These are phyloP conservation scores for Ophiostoma australiae DNA, from an alignment of 2,329 filamentous ascomycete species.

Conservation along the genomic window DNA sequence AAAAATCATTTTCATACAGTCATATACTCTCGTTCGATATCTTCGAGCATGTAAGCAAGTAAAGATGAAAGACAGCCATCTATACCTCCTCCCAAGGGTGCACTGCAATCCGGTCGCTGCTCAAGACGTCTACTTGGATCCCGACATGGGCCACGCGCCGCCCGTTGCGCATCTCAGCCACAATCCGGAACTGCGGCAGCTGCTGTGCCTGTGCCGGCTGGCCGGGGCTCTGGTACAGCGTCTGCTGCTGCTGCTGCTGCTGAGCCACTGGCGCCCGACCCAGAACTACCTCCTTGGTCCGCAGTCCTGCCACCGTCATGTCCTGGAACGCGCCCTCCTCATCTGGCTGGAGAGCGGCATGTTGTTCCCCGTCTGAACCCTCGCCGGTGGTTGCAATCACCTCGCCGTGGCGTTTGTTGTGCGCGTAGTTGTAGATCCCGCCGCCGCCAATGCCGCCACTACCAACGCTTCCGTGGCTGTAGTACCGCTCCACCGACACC, in stretches of 20 bases:
- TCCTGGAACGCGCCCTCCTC: slow-evolving; percentile 69
- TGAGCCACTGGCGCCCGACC: slow-evolving; percentile 16
- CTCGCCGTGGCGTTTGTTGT: slow-evolving; percentile 34
- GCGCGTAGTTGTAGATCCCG: slow-evolving; percentile 32
- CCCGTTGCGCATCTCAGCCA: slow-evolving; percentile 76
- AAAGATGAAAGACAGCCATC: neutral
- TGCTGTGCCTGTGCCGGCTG: slow-evolving; percentile 33
- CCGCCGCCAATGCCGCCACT: neutral
- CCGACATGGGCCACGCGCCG: slow-evolving; percentile 37
- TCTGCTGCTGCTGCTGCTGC: neutral
- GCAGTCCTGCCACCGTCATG: slow-evolving; percentile 43
- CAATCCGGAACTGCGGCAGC: slow-evolving; percentile 56
- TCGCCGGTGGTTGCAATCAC: slow-evolving; percentile 58
- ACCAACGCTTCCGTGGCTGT: neutral
- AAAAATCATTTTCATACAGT: too few relatives aligned
- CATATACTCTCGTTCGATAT: too few relatives aligned
- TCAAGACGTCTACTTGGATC: slow-evolving; percentile 51
- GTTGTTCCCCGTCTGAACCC: neutral
- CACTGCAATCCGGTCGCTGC: slow-evolving; percentile 43
- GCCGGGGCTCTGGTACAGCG: neutral
- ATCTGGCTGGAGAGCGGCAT: neutral
- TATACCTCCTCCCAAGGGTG: slow-evolving; percentile 41
- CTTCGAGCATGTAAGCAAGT: neutral
- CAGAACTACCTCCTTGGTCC: slow-evolving; percentile 24
- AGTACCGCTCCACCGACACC: slow-evolving; percentile 60